These are phyloP conservation scores for Thermomucor indicae-seudaticae DNA, from an alignment of 371 early-diverging fungal genomes.

Conservation along the genomic window DNA sequence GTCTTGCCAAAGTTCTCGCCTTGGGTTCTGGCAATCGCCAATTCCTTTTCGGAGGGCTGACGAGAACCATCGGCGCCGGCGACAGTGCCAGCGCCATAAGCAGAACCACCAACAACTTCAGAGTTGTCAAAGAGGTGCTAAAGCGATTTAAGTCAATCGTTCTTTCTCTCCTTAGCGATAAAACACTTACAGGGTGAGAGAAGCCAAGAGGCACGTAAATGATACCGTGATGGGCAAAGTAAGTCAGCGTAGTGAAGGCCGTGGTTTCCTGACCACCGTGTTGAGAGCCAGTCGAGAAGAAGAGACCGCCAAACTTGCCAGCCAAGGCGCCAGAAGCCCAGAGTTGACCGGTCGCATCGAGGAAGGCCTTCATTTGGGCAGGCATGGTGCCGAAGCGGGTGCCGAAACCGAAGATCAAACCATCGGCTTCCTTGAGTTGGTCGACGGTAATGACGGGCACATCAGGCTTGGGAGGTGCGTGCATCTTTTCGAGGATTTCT, in stretches of 20 bases:
- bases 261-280: conserved; percentile 75
- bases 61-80: conserved; percentile 31
- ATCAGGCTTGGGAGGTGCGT: conserved; percentile 50
- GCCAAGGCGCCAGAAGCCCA: conserved; percentile 58
- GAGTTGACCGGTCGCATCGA: conserved; percentile 65
- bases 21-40: conserved; percentile 54
- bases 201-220: conserved; percentile 66
- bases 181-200: no score
- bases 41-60: conserved; percentile 56
- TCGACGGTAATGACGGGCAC: conserved; percentile 58
- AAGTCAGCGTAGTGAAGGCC: conserved; percentile 50
- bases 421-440: conserved; percentile 63
- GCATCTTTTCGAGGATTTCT: conserved; percentile 62
- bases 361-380: conserved; percentile 14
- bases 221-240: conserved; percentile 71
- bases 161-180: no score
- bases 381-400: conserved; percentile 54
- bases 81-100: conserved; percentile 26
- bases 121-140: conserved; percentile 14
- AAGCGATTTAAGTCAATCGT: no score
- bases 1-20: conserved; percentile 17
- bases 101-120: conserved; percentile 49
- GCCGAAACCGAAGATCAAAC: conserved; percentile 61
- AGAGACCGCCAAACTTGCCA: conserved; percentile 67
- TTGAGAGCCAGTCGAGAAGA: conserved; percentile 64